A percentile compares a stretch with the other conserved stretches of the same genome.
Conservation (phyloP, 2,329 filamentous ascomycete species). For the Ilyonectria mors-panacis region DNA sequence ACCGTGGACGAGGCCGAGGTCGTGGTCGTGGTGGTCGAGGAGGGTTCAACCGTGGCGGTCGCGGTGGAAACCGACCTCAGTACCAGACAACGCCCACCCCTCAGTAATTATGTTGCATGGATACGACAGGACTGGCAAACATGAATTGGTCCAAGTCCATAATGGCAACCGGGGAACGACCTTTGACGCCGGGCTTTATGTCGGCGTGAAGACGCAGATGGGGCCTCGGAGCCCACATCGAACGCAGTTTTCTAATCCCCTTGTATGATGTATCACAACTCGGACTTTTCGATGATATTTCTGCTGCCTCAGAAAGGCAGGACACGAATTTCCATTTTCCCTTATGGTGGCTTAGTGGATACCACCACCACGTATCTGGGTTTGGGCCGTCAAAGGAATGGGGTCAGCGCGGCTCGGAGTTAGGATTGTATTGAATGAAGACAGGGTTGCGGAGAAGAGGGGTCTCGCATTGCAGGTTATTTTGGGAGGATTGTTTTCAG, state of each 20-base stretch:
- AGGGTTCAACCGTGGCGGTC: conserved; percentile 58
- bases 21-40: conserved; percentile 68
- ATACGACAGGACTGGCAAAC: neutral
- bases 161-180: conserved; percentile 23
- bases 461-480: conserved; percentile 37
- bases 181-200: conserved; percentile 14
- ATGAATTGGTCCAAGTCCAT: conserved; percentile 5
- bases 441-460: conserved; percentile 31
- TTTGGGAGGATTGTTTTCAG: conserved; percentile 40
- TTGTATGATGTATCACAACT: conserved; percentile 52
- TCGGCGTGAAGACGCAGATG: conserved; percentile 19
- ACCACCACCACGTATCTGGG: conserved; percentile 25
- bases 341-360: conserved; percentile 34
- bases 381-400: conserved; percentile 35
- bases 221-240: conserved; percentile 6
- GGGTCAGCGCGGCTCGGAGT: conserved; percentile 44
- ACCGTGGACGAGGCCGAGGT: conserved; percentile 84
- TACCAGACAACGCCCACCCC: conserved; percentile 49
- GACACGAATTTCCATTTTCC: conserved; percentile 30
- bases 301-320: conserved; percentile 32
- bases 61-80: conserved; percentile 54
- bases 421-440: conserved; percentile 47
- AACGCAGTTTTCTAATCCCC: conserved; percentile 35
- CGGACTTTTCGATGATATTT: conserved; percentile 43
- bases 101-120: conserved; percentile 39